Percentiles rank a stretch among this genome's conserved stretches.
Conservation (phyloP, 129 eudicot species). For the Helianthus annuus region HanXRQr2.0-SUNRISE NC_035436.2:160192671-160193170, state of each 20-base stretch:
- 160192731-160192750: conserved; percentile 11
- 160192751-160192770: conserved; percentile 21
- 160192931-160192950: conserved; percentile 19
- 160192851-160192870: conserved; percentile 18
- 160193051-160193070: conserved; percentile 22
- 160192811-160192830: neutral
- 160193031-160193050: conserved; percentile 20
- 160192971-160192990: conserved; percentile 39
- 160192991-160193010: conserved; percentile 35
- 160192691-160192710: neutral
- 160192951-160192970: conserved; percentile 40
- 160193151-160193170: neutral
- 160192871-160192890: conserved; percentile 25
- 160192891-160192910: conserved; percentile 16
- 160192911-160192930: neutral
- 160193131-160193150: conserved; percentile 26
- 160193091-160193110: neutral
- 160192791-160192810: conserved; percentile 7
- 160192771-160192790: conserved; percentile 23
- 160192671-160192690: neutral
- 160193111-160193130: neutral
- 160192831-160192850: conserved; percentile 3
- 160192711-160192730: conserved; percentile 15
- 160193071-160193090: neutral
- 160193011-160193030: conserved; percentile 9